Evolutionary conservation across 352 stramenopile species (phyloP), one percentile per base, ranked within the genome.

Genomic region (Phytopythium kandeliae): DNA sequence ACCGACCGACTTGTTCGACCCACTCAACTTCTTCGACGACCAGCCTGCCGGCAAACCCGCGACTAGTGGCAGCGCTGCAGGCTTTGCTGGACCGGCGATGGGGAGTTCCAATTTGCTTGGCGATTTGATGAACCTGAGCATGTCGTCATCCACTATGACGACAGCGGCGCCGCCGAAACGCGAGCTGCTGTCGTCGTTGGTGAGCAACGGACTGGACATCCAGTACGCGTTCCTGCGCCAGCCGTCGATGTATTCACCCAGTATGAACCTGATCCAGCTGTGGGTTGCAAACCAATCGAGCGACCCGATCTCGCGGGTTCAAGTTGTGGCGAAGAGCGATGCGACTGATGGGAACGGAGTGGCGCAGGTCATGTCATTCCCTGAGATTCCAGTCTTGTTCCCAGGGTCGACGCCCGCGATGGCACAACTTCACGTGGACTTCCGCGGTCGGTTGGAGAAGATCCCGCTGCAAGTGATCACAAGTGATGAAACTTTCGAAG

Each of bases 361-460:
- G 28, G 54, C 75, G 41, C 63, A 79, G 30, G 71, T 96, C 24
- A 63, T 92, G 36, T 69, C 83, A 17, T 96, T 92, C 58, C 69
- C 79, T 3, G 80, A 96, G 55, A 74, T 96, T 19, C 75, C 86
- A 11, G 74, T 95, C 11, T 55, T 97, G 24, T 89, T 92, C 47
- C 79, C 86, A 38, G 85, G 85, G 11, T 85, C 69, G 12, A 78
- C 71, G 8, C 70, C 74, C 16, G 82, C 72, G 2, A 90, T 90
- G 72, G 85, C 76, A 0, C 75, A 91, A 51, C 51, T 97, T 47
- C 78, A 94, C 40, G 78, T 95, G 31, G 74, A 97, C 58, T 95
- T 96, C 48, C 59, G 63, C 17, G 80, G 81, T 12, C 67, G 69
- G 24, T 56, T 93, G 0, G 84, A 95, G 46, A 71, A 74, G 31